A percentile compares a stretch with the other conserved stretches of the same genome.
Conservation (phyloP, 2,329 filamentous ascomycete genomes). For the Sclerotiophoma versabilis region DNA sequence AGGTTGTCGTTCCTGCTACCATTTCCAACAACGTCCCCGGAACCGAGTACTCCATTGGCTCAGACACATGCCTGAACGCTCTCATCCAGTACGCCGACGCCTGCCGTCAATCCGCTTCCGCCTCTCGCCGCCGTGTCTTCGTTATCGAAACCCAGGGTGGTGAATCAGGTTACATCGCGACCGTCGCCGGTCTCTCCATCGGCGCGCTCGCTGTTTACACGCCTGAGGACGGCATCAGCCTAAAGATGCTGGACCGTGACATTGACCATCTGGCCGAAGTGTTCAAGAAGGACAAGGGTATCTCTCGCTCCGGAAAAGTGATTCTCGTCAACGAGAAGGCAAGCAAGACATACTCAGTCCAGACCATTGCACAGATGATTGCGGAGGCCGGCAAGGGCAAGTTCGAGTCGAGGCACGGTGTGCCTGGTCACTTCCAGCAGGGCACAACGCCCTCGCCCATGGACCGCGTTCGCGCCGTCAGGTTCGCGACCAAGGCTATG, state of each 20-base stretch:
- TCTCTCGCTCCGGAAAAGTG: conserved; percentile 87
- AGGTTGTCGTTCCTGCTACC: conserved; percentile 89
- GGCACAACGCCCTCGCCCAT: conserved; percentile 76
- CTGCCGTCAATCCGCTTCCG: conserved; percentile 95
- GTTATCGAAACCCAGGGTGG: conserved; percentile 98
- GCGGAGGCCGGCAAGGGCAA: conserved; percentile 89
- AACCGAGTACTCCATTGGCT: conserved; percentile 95
- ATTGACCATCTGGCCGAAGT: conserved; percentile 87
- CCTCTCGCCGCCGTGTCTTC: conserved; percentile 91
- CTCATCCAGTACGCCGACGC: conserved; percentile 95
- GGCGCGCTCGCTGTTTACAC: conserved; percentile 95
- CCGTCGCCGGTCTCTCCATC: conserved; percentile 86
- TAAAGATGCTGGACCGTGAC: conserved; percentile 90
- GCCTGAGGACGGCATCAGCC: conserved; percentile 91
- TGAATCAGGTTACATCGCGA: conserved; percentile 91
- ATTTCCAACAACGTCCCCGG: conserved; percentile 99
- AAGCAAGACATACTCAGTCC: conserved; percentile 85
- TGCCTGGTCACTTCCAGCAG: conserved; percentile 54
- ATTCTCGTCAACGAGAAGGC: conserved; percentile 98
- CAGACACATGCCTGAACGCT: conserved; percentile 95
- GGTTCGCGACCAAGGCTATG: conserved; percentile 92
- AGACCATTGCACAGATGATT: conserved; percentile 95
- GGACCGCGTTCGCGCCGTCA: conserved; percentile 91
- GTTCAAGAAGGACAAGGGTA: conserved; percentile 84
- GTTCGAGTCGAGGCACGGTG: conserved; percentile 87